Conservation (phyloP, 2,329 filamentous ascomycete species). For the Ophiostoma fasciatum region DNA sequence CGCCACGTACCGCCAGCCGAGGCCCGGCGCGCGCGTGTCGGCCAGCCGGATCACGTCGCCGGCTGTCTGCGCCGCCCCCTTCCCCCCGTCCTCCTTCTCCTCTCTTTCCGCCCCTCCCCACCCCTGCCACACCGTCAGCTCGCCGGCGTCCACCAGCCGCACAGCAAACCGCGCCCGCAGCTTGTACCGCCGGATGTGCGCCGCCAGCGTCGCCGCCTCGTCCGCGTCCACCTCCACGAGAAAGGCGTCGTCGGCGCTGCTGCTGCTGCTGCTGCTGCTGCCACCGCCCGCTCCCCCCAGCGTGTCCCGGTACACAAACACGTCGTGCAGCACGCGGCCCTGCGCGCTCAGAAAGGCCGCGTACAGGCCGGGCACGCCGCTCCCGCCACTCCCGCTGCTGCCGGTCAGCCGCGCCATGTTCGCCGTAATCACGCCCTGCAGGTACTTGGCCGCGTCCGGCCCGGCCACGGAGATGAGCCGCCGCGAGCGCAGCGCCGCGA, state of each 20-base stretch:
- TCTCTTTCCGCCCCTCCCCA: conserved; percentile 42
- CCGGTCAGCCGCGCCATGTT: conserved; percentile 34
- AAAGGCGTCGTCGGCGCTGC: conserved; percentile 33
- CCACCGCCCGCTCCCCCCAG: conserved; percentile 12
- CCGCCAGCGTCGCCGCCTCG: conserved; percentile 46
- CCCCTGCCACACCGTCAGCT: conserved; percentile 55
- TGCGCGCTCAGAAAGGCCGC: conserved; percentile 73
- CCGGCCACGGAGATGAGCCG: conserved; percentile 68
- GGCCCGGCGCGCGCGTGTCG: conserved; percentile 38
- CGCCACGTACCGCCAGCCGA: conserved; percentile 37
- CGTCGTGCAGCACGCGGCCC: conserved; percentile 75
- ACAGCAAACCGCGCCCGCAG: conserved; percentile 66
- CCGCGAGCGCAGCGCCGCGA: conserved; percentile 52
- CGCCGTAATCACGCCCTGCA: conserved; percentile 77
- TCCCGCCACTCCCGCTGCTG: conserved; percentile 17
- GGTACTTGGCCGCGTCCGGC: conserved; percentile 63
- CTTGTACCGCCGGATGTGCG: conserved; percentile 74
- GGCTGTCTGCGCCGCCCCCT: not conserved
- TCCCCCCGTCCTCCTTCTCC: not conserved
- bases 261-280: conserved; percentile 8
- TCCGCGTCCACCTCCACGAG: conserved; percentile 69
- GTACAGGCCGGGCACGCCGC: conserved; percentile 46
- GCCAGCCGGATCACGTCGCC: conserved; percentile 22
- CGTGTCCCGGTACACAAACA: conserved; percentile 65
- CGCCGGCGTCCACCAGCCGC: conserved; percentile 46